Percentiles rank a stretch among this genome's conserved stretches.
Conservation (phyloP, 2,329 filamentous ascomycete species). For the Lanzia echinophila region DNA sequence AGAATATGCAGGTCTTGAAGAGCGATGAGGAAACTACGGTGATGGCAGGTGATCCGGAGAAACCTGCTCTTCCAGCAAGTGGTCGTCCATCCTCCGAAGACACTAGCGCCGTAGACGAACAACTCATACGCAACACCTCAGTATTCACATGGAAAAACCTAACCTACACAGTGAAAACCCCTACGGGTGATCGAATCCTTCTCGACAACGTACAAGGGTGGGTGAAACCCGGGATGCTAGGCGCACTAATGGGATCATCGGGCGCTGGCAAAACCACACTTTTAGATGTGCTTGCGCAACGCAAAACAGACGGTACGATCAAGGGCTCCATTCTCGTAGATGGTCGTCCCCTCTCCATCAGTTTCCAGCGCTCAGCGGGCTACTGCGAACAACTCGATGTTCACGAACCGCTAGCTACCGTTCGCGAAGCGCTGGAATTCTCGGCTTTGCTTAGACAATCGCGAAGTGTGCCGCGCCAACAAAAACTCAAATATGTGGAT, state of each 20-base stretch:
- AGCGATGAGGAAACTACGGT: slow-evolving; percentile 42
- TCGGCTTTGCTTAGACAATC: slow-evolving; percentile 80
- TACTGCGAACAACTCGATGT: slow-evolving; percentile 70
- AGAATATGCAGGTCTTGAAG: slow-evolving; percentile 28
- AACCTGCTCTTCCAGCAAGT: slow-evolving; percentile 11
- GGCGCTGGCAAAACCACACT: slow-evolving; percentile 87
- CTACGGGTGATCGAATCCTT: slow-evolving; percentile 56
- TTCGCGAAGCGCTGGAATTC: slow-evolving; percentile 81
- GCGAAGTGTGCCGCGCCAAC: slow-evolving; percentile 56
- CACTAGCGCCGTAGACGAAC: slow-evolving; percentile 34
- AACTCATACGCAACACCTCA: slow-evolving; percentile 55
- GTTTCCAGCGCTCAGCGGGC: slow-evolving; percentile 85
- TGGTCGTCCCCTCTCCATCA: slow-evolving; percentile 60
- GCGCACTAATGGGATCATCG: slow-evolving; percentile 53
- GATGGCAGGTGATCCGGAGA: no score
- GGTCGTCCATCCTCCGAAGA: slow-evolving; percentile 14
- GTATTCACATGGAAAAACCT: slow-evolving; percentile 72
- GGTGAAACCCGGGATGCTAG: slow-evolving; percentile 54
- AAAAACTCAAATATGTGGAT: slow-evolving; percentile 81
- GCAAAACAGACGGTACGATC: slow-evolving; percentile 83
- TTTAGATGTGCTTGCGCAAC: slow-evolving; percentile 76
- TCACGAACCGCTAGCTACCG: slow-evolving; percentile 75
- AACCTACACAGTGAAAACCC: slow-evolving; percentile 58
- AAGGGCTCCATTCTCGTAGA: slow-evolving; percentile 70
- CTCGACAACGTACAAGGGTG: slow-evolving; percentile 60